phyloP scores from a whole-genome alignment of 176 grass and related monocot species.

The Cenchrus fungigraminus region DNA sequence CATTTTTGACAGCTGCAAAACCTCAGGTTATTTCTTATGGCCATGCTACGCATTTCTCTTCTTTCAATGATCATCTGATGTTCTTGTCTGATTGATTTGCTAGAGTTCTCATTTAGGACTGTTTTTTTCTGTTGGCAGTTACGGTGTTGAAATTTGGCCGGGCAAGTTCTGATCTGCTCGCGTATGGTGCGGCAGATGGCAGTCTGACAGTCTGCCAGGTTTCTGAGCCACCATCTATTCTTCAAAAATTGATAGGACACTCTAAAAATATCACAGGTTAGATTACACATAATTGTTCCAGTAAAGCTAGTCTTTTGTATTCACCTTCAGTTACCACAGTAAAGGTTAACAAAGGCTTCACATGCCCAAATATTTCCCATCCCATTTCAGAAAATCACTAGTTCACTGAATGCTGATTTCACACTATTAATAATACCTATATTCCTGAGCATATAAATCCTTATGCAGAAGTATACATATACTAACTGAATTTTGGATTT shows the following conservation, averaged over 20 bases:
- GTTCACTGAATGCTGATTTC: slow-evolving; percentile 14
- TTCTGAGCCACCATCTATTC: slow-evolving; percentile 79
- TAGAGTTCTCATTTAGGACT: slow-evolving; percentile 16
- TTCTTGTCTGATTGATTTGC: slow-evolving; percentile 31
- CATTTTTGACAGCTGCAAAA: slow-evolving; percentile 95
- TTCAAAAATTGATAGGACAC: slow-evolving; percentile 84
- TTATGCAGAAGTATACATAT: background rate
- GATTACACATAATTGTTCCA: slow-evolving; percentile 26
- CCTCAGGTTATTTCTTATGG: slow-evolving; percentile 70
- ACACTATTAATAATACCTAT: slow-evolving; percentile 11
- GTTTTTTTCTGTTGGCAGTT: slow-evolving; percentile 60
- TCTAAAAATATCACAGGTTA: slow-evolving; percentile 98
- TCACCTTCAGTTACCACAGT: slow-evolving; percentile 14
- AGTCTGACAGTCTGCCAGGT: slow-evolving; percentile 86
- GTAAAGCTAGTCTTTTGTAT: background rate
- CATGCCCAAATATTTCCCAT: slow-evolving; percentile 1
- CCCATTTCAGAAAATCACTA: background rate
- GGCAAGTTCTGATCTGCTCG: slow-evolving; percentile 88
- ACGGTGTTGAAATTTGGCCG: slow-evolving; percentile 88
- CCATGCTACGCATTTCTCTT: slow-evolving; percentile 19
- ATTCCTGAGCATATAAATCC: background rate
- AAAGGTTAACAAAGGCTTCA: slow-evolving; percentile 8
- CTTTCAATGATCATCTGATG: slow-evolving; percentile 8
- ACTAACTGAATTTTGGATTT: slow-evolving; percentile 13
- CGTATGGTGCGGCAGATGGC: slow-evolving; percentile 92